phyloP scores from a whole-genome alignment of 257 asterid genomes.

The Scutellaria baicalensis region DNA sequence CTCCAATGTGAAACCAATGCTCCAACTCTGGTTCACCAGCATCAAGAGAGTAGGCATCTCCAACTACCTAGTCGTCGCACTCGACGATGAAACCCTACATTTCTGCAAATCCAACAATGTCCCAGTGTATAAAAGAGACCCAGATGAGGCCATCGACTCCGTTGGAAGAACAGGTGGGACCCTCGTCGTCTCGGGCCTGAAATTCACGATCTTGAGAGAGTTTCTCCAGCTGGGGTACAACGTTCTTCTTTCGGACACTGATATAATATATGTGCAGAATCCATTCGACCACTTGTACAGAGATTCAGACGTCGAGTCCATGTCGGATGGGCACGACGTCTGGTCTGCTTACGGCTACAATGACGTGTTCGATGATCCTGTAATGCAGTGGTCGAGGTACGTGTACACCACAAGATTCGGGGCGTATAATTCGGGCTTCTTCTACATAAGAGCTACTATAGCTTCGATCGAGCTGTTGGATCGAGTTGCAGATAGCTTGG shows the following conservation, averaged over 20 bases:
- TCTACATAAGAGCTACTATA: conserved; percentile 45
- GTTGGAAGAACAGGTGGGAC: conserved; percentile 29
- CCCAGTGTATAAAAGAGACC: conserved; percentile 38
- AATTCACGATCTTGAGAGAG: conserved; percentile 49
- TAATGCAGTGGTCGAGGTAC: conserved; percentile 49
- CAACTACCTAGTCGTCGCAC: conserved; percentile 49
- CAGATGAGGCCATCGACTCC: conserved; percentile 26
- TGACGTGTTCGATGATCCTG: conserved; percentile 42
- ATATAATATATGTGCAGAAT: conserved; percentile 44
- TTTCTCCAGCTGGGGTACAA: conserved; percentile 55
- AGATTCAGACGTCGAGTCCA: conserved; percentile 53
- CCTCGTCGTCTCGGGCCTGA: conserved; percentile 39
- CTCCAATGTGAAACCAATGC: conserved; percentile 33
- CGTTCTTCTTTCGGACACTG: conserved; percentile 52
- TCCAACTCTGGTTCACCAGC: conserved; percentile 39
- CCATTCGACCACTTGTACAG: conserved; percentile 41
- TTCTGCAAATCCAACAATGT: conserved; percentile 37
- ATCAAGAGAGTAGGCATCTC: conserved; percentile 32
- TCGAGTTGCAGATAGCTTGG: conserved; percentile 38
- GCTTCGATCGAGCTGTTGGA: conserved; percentile 55
- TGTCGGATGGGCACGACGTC: conserved; percentile 48
- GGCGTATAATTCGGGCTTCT: conserved; percentile 53
- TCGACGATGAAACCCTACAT: conserved; percentile 30
- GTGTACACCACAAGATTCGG: conserved; percentile 49
- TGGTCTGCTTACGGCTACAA: conserved; percentile 49